phyloP scores from a whole-genome alignment of 371 early-diverging fungal genomes.

The Zopfochytrium polystomum region DNA sequence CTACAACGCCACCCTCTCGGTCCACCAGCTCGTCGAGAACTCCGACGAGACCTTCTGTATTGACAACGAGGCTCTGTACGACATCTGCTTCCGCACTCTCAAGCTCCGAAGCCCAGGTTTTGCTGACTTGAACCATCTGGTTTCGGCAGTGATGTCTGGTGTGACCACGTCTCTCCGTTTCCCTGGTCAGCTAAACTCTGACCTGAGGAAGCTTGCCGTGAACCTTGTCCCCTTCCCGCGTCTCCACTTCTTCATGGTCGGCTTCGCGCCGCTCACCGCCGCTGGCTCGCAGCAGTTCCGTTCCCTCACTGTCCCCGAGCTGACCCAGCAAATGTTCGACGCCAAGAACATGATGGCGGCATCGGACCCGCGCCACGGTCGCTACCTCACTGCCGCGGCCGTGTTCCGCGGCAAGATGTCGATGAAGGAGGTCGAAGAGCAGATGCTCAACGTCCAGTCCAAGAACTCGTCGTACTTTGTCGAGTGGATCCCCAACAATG shows the following conservation, averaged over 20 bases:
- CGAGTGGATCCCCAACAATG: too few species aligned
- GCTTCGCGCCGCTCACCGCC: too few species aligned
- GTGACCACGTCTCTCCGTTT: slow-evolving; percentile 97
- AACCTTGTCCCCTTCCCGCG: too few species aligned
- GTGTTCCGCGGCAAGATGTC: too few species aligned
- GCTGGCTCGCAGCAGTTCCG: too few species aligned
- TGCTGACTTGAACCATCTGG: slow-evolving; percentile 89
- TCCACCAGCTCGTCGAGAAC: slow-evolving; percentile 97
- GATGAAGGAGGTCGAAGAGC: too few species aligned
- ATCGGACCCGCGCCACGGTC: too few species aligned
- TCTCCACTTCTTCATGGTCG: too few species aligned
- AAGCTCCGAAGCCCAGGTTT: slow-evolving; percentile 79
- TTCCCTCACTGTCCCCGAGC: too few species aligned
- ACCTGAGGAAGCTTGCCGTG: slow-evolving; percentile 97
- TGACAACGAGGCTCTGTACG: slow-evolving; percentile 98
- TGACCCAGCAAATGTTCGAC: too few species aligned
- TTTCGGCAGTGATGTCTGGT: slow-evolving; percentile 92
- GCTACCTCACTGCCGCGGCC: too few species aligned
- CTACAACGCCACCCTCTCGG: slow-evolving; percentile 96
- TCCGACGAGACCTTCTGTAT: slow-evolving; percentile 98
- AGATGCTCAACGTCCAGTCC: slow-evolving; percentile 92
- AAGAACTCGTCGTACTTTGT: slow-evolving; percentile 94
- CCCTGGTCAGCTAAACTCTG: slow-evolving; percentile 98
- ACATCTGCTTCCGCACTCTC: slow-evolving; percentile 88
- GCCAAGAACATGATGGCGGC: too few species aligned